Evolutionary conservation across 495 filamentous ascomycete species (phyloP), one percentile per base, ranked within the genome.

Genomic region (Penicillium maclennaniae): DNA sequence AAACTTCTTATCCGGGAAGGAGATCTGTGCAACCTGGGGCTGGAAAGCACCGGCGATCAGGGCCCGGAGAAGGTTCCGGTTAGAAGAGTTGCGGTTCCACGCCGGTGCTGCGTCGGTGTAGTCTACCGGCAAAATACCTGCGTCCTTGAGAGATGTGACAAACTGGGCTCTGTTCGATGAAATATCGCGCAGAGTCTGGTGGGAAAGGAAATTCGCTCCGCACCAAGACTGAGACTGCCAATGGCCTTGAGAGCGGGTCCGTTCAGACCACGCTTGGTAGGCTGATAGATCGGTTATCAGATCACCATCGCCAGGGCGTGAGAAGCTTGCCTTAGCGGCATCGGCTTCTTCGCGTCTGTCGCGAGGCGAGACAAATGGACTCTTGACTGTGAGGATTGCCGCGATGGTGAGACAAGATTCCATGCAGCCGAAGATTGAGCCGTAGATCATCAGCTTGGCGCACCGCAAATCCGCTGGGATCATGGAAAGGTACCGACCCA

Each of bases 381-480:
- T 86, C 55, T 83, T 86, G 28, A 88, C 83, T 37, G 90, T 95
- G 6, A 97, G 77, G 42, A 96, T 93, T 17, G 90, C 85, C 1
- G 93, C 86, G 56, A 98, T 91, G n/a, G 87, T 90, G 49, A 97
- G 76, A 55, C 86, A 88, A 40, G 92, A 79, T 58, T 95, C 89
- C 15, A 97, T 83, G 58, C 91, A 96, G 17, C 87, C 87, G 62
- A 98, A 97, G 40, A 91, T 92, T 2, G 90, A 87, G 15, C 93
- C 95, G 58, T 95, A 96, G 15, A 98, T 90, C 82, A 98, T 88
- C 7, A 98, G 81, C 69, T 98, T 98, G 17, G 87, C 87, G 66
- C 89, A 96, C 10, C 95, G 84, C 23, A 98, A 75, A 56, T 98
- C 93, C 1, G 95, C 91, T 4, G 93, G 93, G 38, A 98, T 96